Evolutionary conservation across 139 green algal species (phyloP), one percentile per base, ranked within the genome.

Genomic region (Coelastrella sp.): DNA sequence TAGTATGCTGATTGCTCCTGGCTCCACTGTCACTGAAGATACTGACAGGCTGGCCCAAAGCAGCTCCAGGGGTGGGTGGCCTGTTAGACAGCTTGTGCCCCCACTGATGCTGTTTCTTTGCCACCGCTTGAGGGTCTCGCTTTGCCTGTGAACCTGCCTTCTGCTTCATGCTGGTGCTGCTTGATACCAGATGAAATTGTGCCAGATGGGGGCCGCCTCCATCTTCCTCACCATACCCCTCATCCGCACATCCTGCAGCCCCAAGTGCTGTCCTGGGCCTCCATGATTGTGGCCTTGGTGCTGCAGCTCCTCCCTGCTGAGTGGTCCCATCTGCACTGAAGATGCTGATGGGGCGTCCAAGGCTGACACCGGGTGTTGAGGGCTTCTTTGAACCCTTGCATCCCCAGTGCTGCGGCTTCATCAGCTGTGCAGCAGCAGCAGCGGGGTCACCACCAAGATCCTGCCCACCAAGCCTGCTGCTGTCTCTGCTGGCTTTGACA

Each of bases 261-360:
- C 35, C 35, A 49, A 3, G 35, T 49, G 35, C 35, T 49, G 35
- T 49, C 35, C 35, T 49, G 35, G 35, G 35, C 35, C 35, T 49
- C 35, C 35, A 49, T 49, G 35, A 49, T 49, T 49, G 35, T 49
- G 35, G 35, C 35, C 35, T 49, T 49, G 35, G 35, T 49, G 35
- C 35, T 49, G 35, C 35, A 49, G 35, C 3, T 49, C 35, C 35
- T 49, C 35, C 35, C 35, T 49, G 35, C 35, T 49, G 35, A 49
- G 35, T 49, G 35, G 35, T 49, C 35, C 35, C 35, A 49, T 17
- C 63, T 72, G 63, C 25, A 63, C 12, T 24, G 19, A 84, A 84
- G 57, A 84, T 84, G 78, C 78, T 84, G 78, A 84, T 35, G n/a
- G 78, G 78, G 56, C 10, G 35, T 17, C 57, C 78, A 11, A 86